Percentiles rank a stretch among this genome's conserved stretches.
Conservation (phyloP, 2,329 filamentous ascomycete genomes). For the Fusarium tricinctum region DNA sequence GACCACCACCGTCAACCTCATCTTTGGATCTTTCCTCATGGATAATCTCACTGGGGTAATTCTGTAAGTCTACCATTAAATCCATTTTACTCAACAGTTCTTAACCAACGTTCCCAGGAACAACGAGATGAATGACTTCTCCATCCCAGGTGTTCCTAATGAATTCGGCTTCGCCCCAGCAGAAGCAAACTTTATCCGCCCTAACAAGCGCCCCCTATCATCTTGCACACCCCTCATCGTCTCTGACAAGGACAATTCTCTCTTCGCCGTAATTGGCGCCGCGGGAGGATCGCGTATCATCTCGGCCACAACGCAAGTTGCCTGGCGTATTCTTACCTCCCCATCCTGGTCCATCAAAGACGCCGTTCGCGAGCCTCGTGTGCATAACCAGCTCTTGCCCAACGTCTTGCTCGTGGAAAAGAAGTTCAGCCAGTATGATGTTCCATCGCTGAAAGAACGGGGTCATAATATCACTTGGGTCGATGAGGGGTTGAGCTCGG, state of each 20-base stretch:
- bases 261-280: slow-evolving; percentile 79
- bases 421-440: slow-evolving; percentile 72
- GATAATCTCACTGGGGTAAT: slow-evolving; percentile 87
- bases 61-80: slow-evolving; percentile 65
- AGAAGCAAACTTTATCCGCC: slow-evolving; percentile 83
- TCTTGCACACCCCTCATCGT: slow-evolving; percentile 86
- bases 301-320: slow-evolving; percentile 79
- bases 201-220: slow-evolving; percentile 85
- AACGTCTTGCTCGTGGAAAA: slow-evolving; percentile 78
- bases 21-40: slow-evolving; percentile 85
- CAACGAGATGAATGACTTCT: slow-evolving; percentile 84
- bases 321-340: slow-evolving; percentile 76
- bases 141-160: slow-evolving; percentile 81
- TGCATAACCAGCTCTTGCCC: slow-evolving; percentile 88
- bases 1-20: slow-evolving; percentile 89
- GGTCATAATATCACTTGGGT: slow-evolving; percentile 83
- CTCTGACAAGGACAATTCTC: slow-evolving; percentile 70
- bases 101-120: slow-evolving; percentile 56
- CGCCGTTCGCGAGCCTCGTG: slow-evolving; percentile 74
- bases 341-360: slow-evolving; percentile 71
- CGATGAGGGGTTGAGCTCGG: slow-evolving; percentile 72
- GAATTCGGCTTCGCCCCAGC: slow-evolving; percentile 88
- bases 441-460: slow-evolving; percentile 71
- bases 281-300: slow-evolving; percentile 89
- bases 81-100: fast-evolving